A percentile compares a stretch with the other conserved stretches of the same genome.
Evolutionary conservation across 192 early-diverging fungal species (phyloP).

Genomic region (Funneliformis geosporum): DNA sequence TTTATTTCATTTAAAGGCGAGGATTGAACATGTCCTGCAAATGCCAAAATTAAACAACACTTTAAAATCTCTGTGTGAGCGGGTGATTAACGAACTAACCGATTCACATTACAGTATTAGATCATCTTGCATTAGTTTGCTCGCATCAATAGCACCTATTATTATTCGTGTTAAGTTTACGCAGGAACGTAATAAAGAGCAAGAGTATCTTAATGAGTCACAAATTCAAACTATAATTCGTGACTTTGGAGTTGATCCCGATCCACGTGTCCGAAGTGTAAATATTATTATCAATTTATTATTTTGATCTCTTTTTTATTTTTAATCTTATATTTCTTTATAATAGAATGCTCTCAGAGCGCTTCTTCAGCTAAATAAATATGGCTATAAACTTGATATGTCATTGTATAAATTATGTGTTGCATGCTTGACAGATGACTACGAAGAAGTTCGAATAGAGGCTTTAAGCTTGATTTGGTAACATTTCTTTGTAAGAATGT

Average conservation of each 20-base stretch:
- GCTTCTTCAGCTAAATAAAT: conserved; percentile 48
- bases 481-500: neutral
- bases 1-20: neutral
- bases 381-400: conserved; percentile 50
- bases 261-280: conserved; percentile 58
- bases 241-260: conserved; percentile 50
- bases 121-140: conserved; percentile 45
- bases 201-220: conserved; percentile 35
- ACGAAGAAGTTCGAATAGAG: conserved; percentile 70
- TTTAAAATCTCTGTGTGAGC: conserved; percentile 38
- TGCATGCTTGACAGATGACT: conserved; percentile 66
- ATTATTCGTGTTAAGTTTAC: conserved; percentile 22
- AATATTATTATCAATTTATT: neutral
- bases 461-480: conserved; percentile 71
- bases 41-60: conserved; percentile 35
- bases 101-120: conserved; percentile 54
- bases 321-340: neutral
- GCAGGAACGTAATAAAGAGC: neutral
- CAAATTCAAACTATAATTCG: conserved; percentile 54
- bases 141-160: conserved; percentile 46
- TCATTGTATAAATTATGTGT: conserved; percentile 65
- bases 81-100: conserved; percentile 42
- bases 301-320: neutral
- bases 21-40: neutral
- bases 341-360: conserved; percentile 50